Evolutionary conservation across 805 yeast species (phyloP).

Genomic region (Brettanomyces custersianus): DNA sequence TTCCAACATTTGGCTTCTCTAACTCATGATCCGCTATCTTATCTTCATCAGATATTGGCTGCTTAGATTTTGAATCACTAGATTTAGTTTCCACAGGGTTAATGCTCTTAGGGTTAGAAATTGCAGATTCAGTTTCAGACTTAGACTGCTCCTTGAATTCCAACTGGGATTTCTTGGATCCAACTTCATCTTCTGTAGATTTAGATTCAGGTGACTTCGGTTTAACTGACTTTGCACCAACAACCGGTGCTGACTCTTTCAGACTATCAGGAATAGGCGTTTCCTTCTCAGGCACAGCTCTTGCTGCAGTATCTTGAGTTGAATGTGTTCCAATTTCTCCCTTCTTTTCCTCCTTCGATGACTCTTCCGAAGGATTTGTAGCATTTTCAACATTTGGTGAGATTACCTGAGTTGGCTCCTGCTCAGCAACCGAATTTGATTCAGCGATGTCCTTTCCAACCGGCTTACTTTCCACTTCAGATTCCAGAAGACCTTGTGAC

Average conservation of each 20-base stretch:
- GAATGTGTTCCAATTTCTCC: background rate
- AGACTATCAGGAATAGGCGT: constrained; percentile 2
- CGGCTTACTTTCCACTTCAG: constrained; percentile 9
- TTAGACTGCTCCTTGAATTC: no score
- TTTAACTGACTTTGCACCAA: constrained; percentile 6
- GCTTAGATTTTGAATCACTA: background rate
- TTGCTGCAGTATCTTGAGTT: background rate
- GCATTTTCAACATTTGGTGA: background rate
- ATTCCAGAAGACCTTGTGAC: constrained; percentile 19
- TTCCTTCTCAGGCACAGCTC: background rate
- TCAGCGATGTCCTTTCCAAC: background rate
- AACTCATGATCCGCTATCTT: constrained; percentile 11
- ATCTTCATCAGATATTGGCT: background rate
- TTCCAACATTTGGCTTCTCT: constrained; percentile 7
- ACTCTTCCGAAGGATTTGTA: background rate
- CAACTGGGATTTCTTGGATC: no score
- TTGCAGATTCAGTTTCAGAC: no score
- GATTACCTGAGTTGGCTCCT: background rate
- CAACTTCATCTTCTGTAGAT: no score
- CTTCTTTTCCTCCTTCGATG: background rate
- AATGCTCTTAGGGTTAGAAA: background rate
- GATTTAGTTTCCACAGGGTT: background rate
- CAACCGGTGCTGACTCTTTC: background rate
- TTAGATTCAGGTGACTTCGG: no score
- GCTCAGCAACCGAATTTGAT: background rate